Percentiles rank a stretch among this genome's conserved stretches.
Conservation (phyloP, 2,329 filamentous ascomycete species). For the Calonectria pteridis region DNA sequence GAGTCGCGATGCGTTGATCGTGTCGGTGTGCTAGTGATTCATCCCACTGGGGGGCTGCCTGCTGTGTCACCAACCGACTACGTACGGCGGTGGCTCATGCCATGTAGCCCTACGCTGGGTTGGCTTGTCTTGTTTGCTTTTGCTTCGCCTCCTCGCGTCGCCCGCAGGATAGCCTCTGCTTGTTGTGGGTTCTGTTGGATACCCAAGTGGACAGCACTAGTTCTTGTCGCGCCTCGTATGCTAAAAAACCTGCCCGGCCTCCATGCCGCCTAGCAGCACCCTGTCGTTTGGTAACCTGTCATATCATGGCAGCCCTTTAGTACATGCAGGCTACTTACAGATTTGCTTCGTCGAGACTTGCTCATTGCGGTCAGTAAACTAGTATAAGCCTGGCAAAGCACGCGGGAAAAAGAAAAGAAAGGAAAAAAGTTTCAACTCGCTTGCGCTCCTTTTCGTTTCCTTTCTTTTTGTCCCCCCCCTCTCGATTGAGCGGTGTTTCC, state of each 20-base stretch:
- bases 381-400: background rate
- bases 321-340: background rate
- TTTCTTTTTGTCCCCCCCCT: background rate
- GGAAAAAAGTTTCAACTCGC: background rate
- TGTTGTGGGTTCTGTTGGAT: background rate
- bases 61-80: background rate
- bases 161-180: constrained; percentile 6
- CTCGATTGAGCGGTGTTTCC: background rate
- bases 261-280: background rate
- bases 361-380: background rate
- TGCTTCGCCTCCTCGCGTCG: constrained; percentile 2
- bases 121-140: constrained; percentile 13
- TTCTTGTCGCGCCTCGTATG: constrained; percentile 4
- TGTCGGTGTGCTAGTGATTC: constrained; percentile 1
- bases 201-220: constrained; percentile 12
- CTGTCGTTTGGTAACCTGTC: constrained; percentile 8
- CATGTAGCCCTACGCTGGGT: background rate
- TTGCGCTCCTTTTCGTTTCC: background rate
- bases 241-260: constrained; percentile 23
- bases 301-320: constrained; percentile 6
- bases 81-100: background rate
- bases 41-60: background rate
- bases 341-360: background rate
- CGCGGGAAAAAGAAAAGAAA: background rate
- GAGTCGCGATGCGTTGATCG: background rate